Evolutionary conservation across 2,329 filamentous ascomycete genomes (phyloP).

Genomic region (Chalaropsis thielavioides): DNA sequence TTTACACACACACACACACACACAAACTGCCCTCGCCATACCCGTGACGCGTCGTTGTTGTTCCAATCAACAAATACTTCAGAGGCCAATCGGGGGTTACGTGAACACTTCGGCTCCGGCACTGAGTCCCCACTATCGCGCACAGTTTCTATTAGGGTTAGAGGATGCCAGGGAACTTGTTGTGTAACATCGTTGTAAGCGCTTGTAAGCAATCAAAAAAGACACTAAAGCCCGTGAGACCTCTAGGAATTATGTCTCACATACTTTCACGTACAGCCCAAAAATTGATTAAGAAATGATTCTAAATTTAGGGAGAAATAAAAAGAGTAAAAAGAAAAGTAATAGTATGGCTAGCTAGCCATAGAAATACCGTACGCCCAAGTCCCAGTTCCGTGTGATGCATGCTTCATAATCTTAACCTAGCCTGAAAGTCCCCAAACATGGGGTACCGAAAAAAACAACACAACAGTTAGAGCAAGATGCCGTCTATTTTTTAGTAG

Average conservation of each 20-base stretch:
- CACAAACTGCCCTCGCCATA: too few species aligned
- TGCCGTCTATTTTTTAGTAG: constrained; percentile 41
- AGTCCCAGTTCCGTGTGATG: constrained; percentile 2
- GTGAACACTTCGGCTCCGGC: too few species aligned
- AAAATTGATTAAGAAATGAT: neutral
- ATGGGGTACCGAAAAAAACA: neutral
- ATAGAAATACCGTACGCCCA: neutral
- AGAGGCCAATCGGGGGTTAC: too few species aligned
- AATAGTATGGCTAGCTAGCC: neutral
- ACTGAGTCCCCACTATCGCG: too few species aligned
- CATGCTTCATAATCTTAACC: constrained; percentile 1
- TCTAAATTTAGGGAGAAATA: neutral
- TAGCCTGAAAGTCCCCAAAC: neutral
- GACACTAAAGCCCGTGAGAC: too few species aligned
- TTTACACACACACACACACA: too few species aligned
- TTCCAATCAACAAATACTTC: too few species aligned
- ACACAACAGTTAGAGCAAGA: neutral
- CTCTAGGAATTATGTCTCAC: neutral
- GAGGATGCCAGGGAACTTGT: too few species aligned
- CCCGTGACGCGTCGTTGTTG: too few species aligned
- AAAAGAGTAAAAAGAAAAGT: neutral
- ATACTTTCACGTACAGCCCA: neutral
- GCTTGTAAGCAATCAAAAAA: too few species aligned
- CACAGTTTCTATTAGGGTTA: too few species aligned
- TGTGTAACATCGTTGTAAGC: too few species aligned